A percentile compares a stretch with the other conserved stretches of the same genome.
Evolutionary conservation across 805 yeast species (phyloP).

Genomic region (Hanseniaspora vineae): DNA sequence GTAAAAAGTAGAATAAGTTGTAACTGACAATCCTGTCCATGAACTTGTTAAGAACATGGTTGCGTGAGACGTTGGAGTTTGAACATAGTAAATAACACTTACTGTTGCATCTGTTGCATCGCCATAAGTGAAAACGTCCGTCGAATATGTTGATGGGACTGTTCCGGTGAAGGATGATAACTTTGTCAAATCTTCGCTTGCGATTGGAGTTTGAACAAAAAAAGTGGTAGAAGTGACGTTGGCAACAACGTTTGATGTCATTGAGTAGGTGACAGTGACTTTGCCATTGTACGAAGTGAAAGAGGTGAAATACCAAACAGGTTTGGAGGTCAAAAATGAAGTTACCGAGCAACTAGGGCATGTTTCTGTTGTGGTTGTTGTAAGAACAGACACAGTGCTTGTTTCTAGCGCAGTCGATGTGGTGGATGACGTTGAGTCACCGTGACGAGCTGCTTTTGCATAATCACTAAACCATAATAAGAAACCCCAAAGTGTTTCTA

Average conservation of each 20-base stretch:
- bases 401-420: background rate
- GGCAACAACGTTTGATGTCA: background rate
- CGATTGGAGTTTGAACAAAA: too few relatives aligned
- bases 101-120: too few relatives aligned
- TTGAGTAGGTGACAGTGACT: slow-evolving; percentile 2
- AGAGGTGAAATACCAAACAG: background rate
- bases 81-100: background rate
- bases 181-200: too few relatives aligned
- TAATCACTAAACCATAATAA: background rate
- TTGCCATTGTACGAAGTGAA: slow-evolving; percentile 2
- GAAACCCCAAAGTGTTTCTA: background rate
- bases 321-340: background rate
- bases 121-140: too few relatives aligned
- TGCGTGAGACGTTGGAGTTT: slow-evolving; percentile 3
- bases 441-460: background rate
- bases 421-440: background rate
- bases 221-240: slow-evolving; percentile 1
- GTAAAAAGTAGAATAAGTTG: background rate
- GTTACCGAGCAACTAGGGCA: background rate
- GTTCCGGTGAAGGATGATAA: too few relatives aligned
- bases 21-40: background rate
- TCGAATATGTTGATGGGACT: too few relatives aligned
- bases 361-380: background rate
- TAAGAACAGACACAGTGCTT: background rate
- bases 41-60: background rate